Conservation (phyloP, 768 basidiomycete genomes). For the Leccinum truebloodii region DNA sequence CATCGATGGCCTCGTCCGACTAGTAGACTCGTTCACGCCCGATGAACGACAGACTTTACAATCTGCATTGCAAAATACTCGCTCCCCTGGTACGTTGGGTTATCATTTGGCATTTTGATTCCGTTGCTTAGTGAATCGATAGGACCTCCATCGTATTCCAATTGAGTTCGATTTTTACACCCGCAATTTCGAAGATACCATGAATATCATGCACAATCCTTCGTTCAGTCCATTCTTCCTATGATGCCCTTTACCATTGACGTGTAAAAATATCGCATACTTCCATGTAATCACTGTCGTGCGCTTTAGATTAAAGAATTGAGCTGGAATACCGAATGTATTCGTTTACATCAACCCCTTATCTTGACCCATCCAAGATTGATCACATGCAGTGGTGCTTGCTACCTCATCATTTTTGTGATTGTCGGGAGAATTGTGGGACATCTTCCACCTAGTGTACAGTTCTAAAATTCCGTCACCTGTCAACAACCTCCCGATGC, state of each 20-base stretch:
- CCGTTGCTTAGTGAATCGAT: conserved; percentile 9
- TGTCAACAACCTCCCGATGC: too few relatives aligned
- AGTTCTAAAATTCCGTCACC: too few relatives aligned
- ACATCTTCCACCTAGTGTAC: too few relatives aligned
- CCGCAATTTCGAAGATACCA: conserved; percentile 8
- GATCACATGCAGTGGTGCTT: too few relatives aligned
- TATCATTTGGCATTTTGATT: neutral
- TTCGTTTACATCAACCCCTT: too few relatives aligned
- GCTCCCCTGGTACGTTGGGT: conserved; percentile 55
- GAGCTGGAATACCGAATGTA: neutral
- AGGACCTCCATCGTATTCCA: conserved; percentile 46
- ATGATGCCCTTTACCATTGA: conserved; percentile 6
- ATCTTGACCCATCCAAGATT: too few relatives aligned
- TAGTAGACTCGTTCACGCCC: conserved; percentile 70
- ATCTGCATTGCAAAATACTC: conserved; percentile 58
- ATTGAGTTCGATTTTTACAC: conserved; percentile 17
- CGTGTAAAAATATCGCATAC: conserved; percentile 24
- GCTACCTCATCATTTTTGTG: too few relatives aligned
- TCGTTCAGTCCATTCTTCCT: conserved; percentile 9
- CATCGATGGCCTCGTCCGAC: conserved; percentile 67
- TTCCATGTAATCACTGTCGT: conserved; percentile 14
- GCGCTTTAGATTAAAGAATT: neutral
- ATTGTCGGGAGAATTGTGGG: too few relatives aligned
- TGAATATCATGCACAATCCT: conserved; percentile 1
- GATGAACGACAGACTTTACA: conserved; percentile 71